These are phyloP conservation scores for Grosmannia huntii DNA, from an alignment of 2,329 filamentous ascomycete genomes.

Conservation along the genomic window DNA sequence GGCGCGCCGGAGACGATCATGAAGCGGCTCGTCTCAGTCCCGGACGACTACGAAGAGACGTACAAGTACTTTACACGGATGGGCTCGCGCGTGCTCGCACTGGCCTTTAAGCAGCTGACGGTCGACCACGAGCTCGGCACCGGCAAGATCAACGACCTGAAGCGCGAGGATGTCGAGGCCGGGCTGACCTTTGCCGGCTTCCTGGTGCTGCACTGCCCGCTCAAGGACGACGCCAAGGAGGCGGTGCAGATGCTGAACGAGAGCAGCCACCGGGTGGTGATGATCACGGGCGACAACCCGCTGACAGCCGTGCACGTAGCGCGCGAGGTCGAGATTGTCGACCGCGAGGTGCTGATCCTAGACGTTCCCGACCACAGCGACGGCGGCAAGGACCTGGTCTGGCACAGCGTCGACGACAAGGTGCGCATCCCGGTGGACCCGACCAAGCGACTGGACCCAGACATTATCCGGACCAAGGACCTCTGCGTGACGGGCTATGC, in stretches of 20 bases:
- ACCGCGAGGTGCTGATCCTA: slow-evolving; percentile 85
- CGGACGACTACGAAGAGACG: slow-evolving; percentile 88
- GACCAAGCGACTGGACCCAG: slow-evolving; percentile 62
- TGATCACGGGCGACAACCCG: slow-evolving; percentile 98
- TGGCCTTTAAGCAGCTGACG: slow-evolving; percentile 87
- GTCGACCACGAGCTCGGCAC: slow-evolving; percentile 70
- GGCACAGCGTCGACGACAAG: slow-evolving; percentile 91
- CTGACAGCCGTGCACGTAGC: slow-evolving; percentile 94
- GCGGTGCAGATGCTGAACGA: slow-evolving; percentile 96
- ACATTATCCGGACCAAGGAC: slow-evolving; percentile 76
- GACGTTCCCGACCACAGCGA: slow-evolving; percentile 87
- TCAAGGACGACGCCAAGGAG: slow-evolving; percentile 92
- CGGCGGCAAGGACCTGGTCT: slow-evolving; percentile 68
- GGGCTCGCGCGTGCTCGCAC: slow-evolving; percentile 82
- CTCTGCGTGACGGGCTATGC: slow-evolving; percentile 95
- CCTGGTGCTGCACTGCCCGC: slow-evolving; percentile 83
- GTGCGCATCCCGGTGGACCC: slow-evolving; percentile 76
- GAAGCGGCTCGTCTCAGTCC: slow-evolving; percentile 75
- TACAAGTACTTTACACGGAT: slow-evolving; percentile 97
- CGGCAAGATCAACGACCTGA: slow-evolving; percentile 80
- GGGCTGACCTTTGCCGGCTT: slow-evolving; percentile 86
- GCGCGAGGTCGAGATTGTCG: slow-evolving; percentile 90
- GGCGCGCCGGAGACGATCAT: slow-evolving; percentile 94
- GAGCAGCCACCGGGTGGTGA: slow-evolving; percentile 94
- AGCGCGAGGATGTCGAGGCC: slow-evolving; percentile 82